These are phyloP conservation scores for Calycina herbarum DNA, from an alignment of 2,329 filamentous ascomycete species.

Conservation along the genomic window DNA sequence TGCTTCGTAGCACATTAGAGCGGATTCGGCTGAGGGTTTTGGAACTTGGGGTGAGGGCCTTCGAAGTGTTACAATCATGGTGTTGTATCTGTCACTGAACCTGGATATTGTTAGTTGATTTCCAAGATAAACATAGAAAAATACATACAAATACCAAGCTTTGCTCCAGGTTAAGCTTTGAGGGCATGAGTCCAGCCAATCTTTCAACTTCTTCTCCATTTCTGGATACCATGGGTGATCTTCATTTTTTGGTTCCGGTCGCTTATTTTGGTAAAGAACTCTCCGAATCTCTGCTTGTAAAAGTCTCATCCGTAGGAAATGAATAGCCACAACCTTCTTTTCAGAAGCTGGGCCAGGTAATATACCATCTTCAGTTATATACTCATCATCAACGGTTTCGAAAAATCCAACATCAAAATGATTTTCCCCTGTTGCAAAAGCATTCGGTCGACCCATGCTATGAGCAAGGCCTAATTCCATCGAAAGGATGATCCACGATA, in stretches of 20 bases:
- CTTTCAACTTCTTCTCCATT: conserved; percentile 75
- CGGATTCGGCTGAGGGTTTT: conserved; percentile 76
- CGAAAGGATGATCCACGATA: conserved; percentile 84
- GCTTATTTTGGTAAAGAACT: conserved; percentile 82
- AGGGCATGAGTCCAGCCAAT: conserved; percentile 78
- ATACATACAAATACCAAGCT: conserved; percentile 60
- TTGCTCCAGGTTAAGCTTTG: conserved; percentile 71
- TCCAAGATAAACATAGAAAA: neutral
- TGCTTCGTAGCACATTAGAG: conserved; percentile 79
- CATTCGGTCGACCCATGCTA: conserved; percentile 82
- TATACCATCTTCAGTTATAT: conserved; percentile 78
- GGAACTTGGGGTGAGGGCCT: conserved; percentile 91
- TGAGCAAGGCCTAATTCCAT: conserved; percentile 91
- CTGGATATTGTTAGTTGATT: conserved; percentile 41
- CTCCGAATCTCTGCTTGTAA: conserved; percentile 86
- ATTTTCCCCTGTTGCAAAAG: conserved; percentile 79
- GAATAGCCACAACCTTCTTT: conserved; percentile 85
- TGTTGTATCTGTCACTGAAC: conserved; percentile 73
- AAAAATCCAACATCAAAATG: conserved; percentile 86
- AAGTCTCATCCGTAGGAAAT: conserved; percentile 89
- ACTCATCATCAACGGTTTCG: conserved; percentile 75
- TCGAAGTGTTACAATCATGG: conserved; percentile 85
- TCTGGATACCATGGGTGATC: conserved; percentile 82
- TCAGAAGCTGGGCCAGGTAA: conserved; percentile 69
- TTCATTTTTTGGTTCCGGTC: conserved; percentile 73